A percentile compares a stretch with the other conserved stretches of the same genome.
These are phyloP conservation scores for Leccinum fuscescens DNA, from an alignment of 1,284 basidiomycete genomes.

Conservation along the genomic window DNA sequence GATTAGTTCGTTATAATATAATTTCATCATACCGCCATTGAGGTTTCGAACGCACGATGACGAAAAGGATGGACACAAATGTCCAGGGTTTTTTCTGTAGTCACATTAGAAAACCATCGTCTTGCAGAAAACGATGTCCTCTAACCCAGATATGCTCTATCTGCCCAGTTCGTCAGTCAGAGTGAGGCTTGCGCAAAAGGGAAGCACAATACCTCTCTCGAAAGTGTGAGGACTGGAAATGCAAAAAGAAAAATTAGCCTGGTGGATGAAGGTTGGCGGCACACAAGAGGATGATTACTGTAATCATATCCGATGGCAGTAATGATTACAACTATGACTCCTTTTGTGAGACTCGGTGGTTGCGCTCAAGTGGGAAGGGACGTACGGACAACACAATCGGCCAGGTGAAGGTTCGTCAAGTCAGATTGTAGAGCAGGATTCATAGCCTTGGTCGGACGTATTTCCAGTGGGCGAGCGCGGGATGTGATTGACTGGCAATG, in stretches of 20 bases:
- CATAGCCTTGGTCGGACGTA: neutral
- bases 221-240: neutral
- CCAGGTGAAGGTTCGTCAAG: neutral
- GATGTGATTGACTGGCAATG: neutral
- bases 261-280: too few species aligned
- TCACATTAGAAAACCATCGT: neutral
- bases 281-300: neutral
- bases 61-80: too few species aligned
- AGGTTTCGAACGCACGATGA: too few species aligned
- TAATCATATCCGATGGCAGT: conserved; percentile 13
- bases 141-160: neutral
- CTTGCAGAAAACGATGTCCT: neutral
- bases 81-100: too few species aligned
- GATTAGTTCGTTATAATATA: too few species aligned
- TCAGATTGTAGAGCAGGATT: neutral
- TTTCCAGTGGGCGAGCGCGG: neutral
- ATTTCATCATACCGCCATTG: too few species aligned
- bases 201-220: neutral
- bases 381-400: neutral
- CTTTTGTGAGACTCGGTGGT: neutral
- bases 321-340: conserved; percentile 1
- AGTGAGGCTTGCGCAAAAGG: neutral
- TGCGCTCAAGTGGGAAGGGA: neutral
- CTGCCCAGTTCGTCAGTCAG: neutral
- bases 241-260: neutral